Conservation (phyloP, 176 grass and related monocot species). For the Neostapfia colusana region DNA sequence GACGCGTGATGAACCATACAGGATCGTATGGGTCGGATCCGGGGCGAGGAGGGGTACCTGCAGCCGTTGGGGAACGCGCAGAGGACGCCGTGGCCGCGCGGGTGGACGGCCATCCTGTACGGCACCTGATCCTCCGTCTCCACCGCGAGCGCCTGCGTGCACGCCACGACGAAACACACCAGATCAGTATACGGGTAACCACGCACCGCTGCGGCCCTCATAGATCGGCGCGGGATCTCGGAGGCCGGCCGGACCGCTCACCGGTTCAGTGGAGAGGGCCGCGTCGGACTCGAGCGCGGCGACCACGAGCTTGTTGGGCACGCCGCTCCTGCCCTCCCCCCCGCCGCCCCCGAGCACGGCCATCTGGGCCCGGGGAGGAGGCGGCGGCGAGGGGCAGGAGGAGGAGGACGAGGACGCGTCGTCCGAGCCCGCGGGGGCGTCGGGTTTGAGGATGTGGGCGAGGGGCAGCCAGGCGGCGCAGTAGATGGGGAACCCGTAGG, state of each 20-base stretch:
- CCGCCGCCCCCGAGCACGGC: slow-evolving; percentile 71
- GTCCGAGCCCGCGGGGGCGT: slow-evolving; percentile 5
- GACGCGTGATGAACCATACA: not conserved
- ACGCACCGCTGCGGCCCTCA: not conserved
- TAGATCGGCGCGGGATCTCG: slow-evolving; percentile 27
- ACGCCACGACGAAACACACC: not conserved
- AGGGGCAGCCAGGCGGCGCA: slow-evolving; percentile 80
- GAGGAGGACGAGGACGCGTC: slow-evolving; percentile 6
- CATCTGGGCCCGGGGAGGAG: slow-evolving; percentile 22
- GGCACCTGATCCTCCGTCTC: slow-evolving; percentile 61
- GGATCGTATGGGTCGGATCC: not conserved
- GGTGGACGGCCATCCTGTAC: slow-evolving; percentile 93
- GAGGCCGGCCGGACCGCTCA: slow-evolving; percentile 32
- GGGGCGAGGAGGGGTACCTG: slow-evolving; percentile 46
- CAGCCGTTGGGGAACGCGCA: slow-evolving; percentile 73
- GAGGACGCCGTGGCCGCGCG: slow-evolving; percentile 61
- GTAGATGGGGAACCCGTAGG: slow-evolving; percentile 94
- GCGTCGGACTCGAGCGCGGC: slow-evolving; percentile 31
- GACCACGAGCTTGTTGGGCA: slow-evolving; percentile 77
- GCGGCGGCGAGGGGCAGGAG: not conserved
- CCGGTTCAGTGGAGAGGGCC: slow-evolving; percentile 52
- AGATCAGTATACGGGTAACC: slow-evolving; percentile 15
- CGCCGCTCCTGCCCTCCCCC: slow-evolving; percentile 71
- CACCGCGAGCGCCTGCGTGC: slow-evolving; percentile 71
- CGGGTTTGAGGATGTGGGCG: slow-evolving; percentile 51